Conservation (phyloP, 1,284 basidiomycete genomes). For the Rhizoctonia solani region DNA sequence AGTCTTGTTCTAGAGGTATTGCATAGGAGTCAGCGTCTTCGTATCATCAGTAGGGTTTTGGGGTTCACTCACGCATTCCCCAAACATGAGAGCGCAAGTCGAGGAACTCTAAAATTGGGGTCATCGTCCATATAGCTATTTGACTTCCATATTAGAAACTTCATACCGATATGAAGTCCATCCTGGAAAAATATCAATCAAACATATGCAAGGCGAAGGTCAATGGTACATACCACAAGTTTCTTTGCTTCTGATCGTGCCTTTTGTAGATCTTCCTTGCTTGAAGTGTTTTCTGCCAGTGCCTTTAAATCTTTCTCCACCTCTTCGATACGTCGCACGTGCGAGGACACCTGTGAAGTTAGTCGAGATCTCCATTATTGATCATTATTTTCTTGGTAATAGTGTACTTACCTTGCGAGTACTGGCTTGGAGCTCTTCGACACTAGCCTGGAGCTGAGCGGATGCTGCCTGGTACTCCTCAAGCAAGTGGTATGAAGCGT, state of each 20-base stretch:
- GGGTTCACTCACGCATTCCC: slow-evolving; percentile 72
- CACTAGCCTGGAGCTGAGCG: slow-evolving; percentile 78
- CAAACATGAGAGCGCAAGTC: slow-evolving; percentile 77
- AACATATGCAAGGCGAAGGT: background rate
- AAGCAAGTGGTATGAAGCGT: slow-evolving; percentile 84
- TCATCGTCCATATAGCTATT: no score
- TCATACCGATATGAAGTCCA: slow-evolving; percentile 72
- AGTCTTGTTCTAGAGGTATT: slow-evolving; percentile 66
- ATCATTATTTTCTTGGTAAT: background rate
- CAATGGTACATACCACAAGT: slow-evolving; percentile 56
- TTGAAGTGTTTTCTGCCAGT: slow-evolving; percentile 64
- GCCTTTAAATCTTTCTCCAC: slow-evolving; percentile 88
- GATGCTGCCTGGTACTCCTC: slow-evolving; percentile 90
- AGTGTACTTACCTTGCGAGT: slow-evolving; percentile 68
- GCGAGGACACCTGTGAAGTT: slow-evolving; percentile 69
- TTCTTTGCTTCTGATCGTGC: slow-evolving; percentile 83
- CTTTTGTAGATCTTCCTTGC: slow-evolving; percentile 77
- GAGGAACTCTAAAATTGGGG: slow-evolving; percentile 62
- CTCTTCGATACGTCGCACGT: slow-evolving; percentile 81
- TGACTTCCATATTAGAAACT: background rate
- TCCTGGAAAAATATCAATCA: slow-evolving; percentile 47
- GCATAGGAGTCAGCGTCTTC: background rate
- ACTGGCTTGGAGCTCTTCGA: slow-evolving; percentile 82
- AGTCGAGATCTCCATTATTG: background rate
- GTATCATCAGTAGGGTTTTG: background rate